Conservation (phyloP, 768 basidiomycete species). For the Dentipellis fragilis region DNA sequence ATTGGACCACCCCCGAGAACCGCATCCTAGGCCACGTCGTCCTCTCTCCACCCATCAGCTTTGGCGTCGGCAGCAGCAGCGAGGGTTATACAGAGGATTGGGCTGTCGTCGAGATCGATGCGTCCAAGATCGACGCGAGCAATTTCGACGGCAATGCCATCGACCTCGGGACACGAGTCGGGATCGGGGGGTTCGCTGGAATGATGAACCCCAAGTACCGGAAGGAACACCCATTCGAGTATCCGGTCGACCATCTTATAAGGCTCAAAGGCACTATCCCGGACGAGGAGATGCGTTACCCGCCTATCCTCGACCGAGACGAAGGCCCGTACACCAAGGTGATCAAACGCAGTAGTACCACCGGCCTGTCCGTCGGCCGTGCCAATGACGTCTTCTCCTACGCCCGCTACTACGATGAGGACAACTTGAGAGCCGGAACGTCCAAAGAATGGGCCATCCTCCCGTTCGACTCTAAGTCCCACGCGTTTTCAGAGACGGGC, state of each 20-base stretch:
- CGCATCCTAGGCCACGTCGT: neutral
- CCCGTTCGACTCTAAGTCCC: neutral
- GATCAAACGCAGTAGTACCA: neutral
- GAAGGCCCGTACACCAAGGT: neutral
- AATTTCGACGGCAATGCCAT: conserved; percentile 17
- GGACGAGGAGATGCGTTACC: neutral
- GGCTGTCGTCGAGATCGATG: conserved; percentile 18
- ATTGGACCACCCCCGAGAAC: neutral
- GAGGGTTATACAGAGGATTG: conserved; percentile 15
- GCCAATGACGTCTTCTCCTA: neutral
- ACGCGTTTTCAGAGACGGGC: neutral
- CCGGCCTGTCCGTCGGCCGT: neutral
- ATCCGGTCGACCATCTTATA: neutral
- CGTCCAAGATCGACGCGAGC: conserved; percentile 2
- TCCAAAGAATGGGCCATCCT: neutral
- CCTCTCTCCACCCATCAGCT: conserved; percentile 7
- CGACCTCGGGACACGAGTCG: neutral
- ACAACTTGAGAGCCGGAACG: neutral
- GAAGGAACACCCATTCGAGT: neutral
- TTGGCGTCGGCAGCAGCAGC: conserved; percentile 4
- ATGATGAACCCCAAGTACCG: conserved; percentile 3
- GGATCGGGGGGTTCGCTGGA: neutral
- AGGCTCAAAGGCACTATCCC: neutral
- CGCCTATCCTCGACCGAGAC: neutral
- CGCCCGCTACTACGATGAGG: neutral